Percentiles rank a stretch among this genome's conserved stretches.
Conservation (phyloP, 2,329 filamentous ascomycete genomes). For the Venturia effusa region DNA sequence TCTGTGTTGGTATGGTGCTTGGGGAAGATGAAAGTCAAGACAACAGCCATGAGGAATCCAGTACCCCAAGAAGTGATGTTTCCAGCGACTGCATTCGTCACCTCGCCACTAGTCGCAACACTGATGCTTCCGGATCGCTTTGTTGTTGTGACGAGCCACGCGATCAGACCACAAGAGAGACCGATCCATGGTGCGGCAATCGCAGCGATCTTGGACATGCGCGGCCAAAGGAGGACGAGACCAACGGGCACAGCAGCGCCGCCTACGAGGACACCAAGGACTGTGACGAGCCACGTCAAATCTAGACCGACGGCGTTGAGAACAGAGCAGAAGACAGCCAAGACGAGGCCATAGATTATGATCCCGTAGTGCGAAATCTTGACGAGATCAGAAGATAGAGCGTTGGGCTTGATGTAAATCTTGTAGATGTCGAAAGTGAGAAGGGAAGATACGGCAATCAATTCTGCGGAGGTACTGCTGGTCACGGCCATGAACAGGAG, state of each 20-base stretch:
- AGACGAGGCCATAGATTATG: conserved; percentile 15
- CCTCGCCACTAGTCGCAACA: conserved; percentile 27
- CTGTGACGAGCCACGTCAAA: conserved; percentile 30
- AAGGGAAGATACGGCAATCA: conserved; percentile 44
- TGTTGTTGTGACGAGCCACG: conserved; percentile 29
- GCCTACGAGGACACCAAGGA: conserved; percentile 30
- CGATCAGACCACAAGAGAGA: conserved; percentile 22
- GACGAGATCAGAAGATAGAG: conserved; percentile 18
- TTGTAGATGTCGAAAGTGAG: conserved; percentile 45
- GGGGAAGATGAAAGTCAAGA: conserved; percentile 25
- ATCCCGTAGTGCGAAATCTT: conserved; percentile 16
- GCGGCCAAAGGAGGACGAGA: conserved; percentile 27
- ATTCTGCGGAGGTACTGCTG: conserved; percentile 40
- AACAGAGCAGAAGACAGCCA: conserved; percentile 16
- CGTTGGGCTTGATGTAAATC: conserved; percentile 37
- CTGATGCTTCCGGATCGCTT: conserved; percentile 24
- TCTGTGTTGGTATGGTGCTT: conserved; percentile 18
- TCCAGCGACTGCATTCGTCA: conserved; percentile 29
- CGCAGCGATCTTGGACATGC: conserved; percentile 28
- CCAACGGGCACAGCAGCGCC: conserved; percentile 28
- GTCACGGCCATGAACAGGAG: conserved; percentile 33
- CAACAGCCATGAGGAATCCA: conserved; percentile 24
- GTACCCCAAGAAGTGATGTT: conserved; percentile 27
- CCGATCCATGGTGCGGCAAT: conserved; percentile 27
- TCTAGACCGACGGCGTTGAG: conserved; percentile 24